These are phyloP conservation scores for Neonectria sp. DNA, from an alignment of 2,329 filamentous ascomycete species.

Conservation along the genomic window DNA sequence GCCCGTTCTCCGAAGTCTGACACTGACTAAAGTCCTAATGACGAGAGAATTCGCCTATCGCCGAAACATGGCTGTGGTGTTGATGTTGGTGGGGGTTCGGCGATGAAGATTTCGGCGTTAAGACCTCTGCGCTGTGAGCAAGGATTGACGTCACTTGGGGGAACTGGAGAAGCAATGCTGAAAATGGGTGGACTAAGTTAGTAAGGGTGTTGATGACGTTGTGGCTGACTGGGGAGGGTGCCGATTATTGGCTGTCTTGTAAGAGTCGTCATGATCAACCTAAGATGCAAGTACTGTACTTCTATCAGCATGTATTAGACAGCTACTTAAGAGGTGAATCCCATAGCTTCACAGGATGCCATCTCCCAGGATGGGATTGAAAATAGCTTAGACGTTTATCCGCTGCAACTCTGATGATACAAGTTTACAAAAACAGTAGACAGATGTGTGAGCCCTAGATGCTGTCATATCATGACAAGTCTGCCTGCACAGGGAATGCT, in stretches of 20 bases:
- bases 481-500: not conserved
- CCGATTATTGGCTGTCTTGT: not conserved
- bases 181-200: not conserved
- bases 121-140: not conserved
- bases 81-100: not conserved
- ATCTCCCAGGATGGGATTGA: not conserved
- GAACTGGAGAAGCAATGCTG: not conserved
- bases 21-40: not conserved
- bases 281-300: not conserved
- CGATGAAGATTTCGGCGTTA: conserved; percentile 8
- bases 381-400: not conserved
- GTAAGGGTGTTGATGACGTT: not conserved
- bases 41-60: not conserved
- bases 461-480: not conserved
- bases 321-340: not conserved
- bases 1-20: not conserved
- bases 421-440: not conserved
- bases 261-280: not conserved
- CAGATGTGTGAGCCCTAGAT: not conserved
- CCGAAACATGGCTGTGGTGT: not conserved
- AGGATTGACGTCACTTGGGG: not conserved
- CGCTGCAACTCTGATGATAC: not conserved
- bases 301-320: not conserved
- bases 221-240: not conserved
- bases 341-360: not conserved